Evolutionary conservation across 352 stramenopile genomes (phyloP).

Genomic region (Halophytophthora batemanensis): DNA sequence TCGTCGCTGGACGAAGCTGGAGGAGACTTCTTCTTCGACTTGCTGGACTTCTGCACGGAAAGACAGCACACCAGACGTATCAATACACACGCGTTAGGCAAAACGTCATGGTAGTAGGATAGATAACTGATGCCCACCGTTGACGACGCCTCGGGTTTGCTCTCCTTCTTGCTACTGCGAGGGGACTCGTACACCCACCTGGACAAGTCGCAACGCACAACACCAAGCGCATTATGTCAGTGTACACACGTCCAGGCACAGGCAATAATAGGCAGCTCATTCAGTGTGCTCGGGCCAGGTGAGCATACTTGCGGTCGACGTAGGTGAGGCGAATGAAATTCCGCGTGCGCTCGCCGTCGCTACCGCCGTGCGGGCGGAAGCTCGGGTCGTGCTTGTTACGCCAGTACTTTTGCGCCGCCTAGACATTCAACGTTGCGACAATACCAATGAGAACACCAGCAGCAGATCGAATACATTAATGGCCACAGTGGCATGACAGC

Average conservation of each 20-base stretch:
- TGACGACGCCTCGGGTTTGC: conserved; percentile 27
- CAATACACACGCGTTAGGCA: background rate
- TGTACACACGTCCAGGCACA: too few species aligned
- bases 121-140: conserved; percentile 24
- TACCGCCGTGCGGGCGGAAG: conserved; percentile 71
- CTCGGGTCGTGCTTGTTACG: conserved; percentile 76
- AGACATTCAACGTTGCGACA: background rate
- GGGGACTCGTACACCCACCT: conserved; percentile 84
- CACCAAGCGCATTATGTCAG: background rate
- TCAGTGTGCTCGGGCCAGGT: too few species aligned
- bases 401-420: conserved; percentile 87
- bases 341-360: conserved; percentile 75
- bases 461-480: too few species aligned
- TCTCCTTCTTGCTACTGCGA: conserved; percentile 42
- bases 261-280: too few species aligned
- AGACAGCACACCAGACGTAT: background rate
- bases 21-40: conserved; percentile 42
- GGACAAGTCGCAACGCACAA: conserved; percentile 1
- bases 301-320: conserved; percentile 79
- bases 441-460: background rate
- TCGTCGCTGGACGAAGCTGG: conserved; percentile 19
- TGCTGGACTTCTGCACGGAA: conserved; percentile 34
- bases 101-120: background rate
- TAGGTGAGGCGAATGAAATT: conserved; percentile 89
- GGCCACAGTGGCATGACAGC: too few species aligned